Conservation (phyloP, 176 grass and related monocot species). For the Hordeum vulgare region DNA sequence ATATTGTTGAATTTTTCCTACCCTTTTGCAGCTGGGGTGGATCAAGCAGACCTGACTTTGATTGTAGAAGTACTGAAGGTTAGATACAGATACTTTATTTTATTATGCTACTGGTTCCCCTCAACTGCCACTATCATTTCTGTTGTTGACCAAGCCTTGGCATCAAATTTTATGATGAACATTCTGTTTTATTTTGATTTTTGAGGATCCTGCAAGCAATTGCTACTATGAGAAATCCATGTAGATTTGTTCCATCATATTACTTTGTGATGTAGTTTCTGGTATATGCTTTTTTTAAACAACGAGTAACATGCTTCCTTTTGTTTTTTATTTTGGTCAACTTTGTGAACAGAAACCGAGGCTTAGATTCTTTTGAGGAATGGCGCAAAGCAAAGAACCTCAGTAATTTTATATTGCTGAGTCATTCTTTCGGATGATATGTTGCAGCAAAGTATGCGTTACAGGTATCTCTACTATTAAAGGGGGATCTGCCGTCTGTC, state of each 20-base stretch:
- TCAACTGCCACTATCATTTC: not conserved
- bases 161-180: not conserved
- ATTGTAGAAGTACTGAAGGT: too few species aligned
- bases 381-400: slow-evolving; percentile 97
- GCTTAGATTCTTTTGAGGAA: slow-evolving; percentile 93
- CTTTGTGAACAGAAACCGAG: slow-evolving; percentile 77
- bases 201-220: not conserved
- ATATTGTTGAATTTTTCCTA: too few species aligned
- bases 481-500: too few species aligned
- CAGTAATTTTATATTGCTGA: slow-evolving; percentile 88
- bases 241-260: not conserved
- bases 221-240: not conserved
- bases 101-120: too few species aligned
- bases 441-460: slow-evolving; percentile 95
- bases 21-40: too few species aligned
- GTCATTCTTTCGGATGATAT: slow-evolving; percentile 98
- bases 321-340: slow-evolving; percentile 8
- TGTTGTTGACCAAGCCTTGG: not conserved
- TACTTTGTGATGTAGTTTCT: too few species aligned
- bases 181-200: not conserved
- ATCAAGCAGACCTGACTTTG: too few species aligned
- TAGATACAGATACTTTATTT: too few species aligned
- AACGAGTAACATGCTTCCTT: not conserved
- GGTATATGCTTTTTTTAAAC: slow-evolving; percentile 9
- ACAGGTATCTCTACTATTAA: slow-evolving; percentile 39